Evolutionary conservation across 805 yeast genomes (phyloP), one percentile per base, ranked within the genome.

Genomic region (Yarrowia sp.): DNA sequence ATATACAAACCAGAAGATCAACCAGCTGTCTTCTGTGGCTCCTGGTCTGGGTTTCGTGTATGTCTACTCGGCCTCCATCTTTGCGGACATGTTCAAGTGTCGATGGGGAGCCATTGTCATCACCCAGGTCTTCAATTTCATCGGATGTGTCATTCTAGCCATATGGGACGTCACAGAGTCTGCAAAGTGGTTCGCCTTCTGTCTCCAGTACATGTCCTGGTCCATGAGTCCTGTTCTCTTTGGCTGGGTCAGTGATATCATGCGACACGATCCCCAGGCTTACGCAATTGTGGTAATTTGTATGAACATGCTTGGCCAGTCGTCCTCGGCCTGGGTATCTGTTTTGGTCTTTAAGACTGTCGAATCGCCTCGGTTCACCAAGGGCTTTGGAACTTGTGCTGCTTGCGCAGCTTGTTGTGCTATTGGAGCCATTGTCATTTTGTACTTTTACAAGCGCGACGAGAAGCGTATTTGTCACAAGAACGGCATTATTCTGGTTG

Each of bases 141-240:
- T 76, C 3, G 84, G 84, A 21, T 79, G 80, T 64, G 72, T 77
- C 10, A 73, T 83, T 42, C 71, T 83, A 58, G 82, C 85, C 2
- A 78, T 76, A n/a, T 83, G 87, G 86, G 60, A 78, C 53, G 80
- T 83, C 14, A 76, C 81, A 1, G 81, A 80, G 65, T 66, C 77
- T n/a, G 83, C 83, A 5, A 83, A 81, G 67, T 81, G 85, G 84
- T 83, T 81, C 72, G 86, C 84, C 2, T 83, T 77, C 71, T 75
- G 81, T 68, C 68, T 82, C 51, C 84, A 80, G 65, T 82, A 81
- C 68, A 77, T 78, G 62, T 84, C 84, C 7, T 80, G 83, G 82
- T 82, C 85, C 16, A 80, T 79, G 79, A 84, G 85, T 3, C 82
- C 86, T 0, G 83, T 81, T 1, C 69, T 81, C 27, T 83, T 81